phyloP scores from a whole-genome alignment of 225 moss, liverwort and hornwort species.

The Pleurozium schreberi region DNA sequence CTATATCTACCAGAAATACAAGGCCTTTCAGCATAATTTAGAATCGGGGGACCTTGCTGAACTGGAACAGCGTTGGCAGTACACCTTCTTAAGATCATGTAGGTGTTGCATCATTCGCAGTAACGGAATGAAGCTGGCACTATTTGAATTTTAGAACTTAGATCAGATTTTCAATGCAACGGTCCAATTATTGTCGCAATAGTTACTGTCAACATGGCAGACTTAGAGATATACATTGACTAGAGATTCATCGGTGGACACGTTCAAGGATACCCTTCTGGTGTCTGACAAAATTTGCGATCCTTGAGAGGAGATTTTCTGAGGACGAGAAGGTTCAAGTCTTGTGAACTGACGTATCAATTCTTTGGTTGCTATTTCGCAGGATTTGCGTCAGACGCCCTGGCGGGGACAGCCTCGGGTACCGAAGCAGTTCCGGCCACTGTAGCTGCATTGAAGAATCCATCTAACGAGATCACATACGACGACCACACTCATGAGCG shows the following conservation, averaged over 20 bases:
- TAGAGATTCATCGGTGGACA: not conserved
- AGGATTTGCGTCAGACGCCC: constrained; percentile 40
- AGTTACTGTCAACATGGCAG: not conserved
- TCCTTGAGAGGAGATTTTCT: not conserved
- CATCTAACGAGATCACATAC: constrained; percentile 20
- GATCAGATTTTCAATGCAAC: not conserved
- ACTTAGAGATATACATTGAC: not conserved
- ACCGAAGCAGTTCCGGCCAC: constrained; percentile 23
- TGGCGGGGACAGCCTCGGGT: constrained; percentile 25
- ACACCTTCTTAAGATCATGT: not conserved
- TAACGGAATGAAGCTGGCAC: not conserved
- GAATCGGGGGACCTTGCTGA: not conserved
- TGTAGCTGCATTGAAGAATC: constrained; percentile 16
- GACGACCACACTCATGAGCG: constrained; percentile 35
- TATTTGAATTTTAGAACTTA: not conserved
- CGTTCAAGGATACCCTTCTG: not conserved
- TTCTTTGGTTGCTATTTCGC: not conserved
- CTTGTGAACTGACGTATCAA: not conserved
- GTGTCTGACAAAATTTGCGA: not conserved
- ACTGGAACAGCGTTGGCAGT: not conserved
- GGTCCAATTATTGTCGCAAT: not conserved
- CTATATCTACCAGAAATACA: not conserved
- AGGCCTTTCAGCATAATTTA: too few relatives aligned
- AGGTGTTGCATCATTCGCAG: not conserved
- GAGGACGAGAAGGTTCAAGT: not conserved